A percentile compares a stretch with the other conserved stretches of the same genome.
These are phyloP conservation scores for Pythium periplocum DNA, from an alignment of 352 stramenopile species.

Conservation along the genomic window DNA sequence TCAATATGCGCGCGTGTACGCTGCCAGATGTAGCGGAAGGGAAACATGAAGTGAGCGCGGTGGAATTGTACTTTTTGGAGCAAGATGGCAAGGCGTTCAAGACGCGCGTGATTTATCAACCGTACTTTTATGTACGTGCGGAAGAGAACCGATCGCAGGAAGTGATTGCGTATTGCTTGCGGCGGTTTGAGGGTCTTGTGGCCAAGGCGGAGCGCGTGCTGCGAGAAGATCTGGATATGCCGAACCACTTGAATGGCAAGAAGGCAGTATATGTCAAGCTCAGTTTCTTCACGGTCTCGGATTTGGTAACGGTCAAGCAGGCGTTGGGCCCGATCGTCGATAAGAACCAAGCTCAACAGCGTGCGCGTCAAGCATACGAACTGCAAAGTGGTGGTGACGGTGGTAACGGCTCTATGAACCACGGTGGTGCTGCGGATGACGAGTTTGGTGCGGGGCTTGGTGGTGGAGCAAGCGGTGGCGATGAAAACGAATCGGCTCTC, in stretches of 20 bases:
- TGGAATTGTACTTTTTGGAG: constrained; percentile 96
- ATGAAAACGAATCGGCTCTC: constrained; percentile 70
- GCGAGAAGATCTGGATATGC: constrained; percentile 89
- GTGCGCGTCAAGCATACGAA: constrained; percentile 64
- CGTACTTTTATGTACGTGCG: constrained; percentile 95
- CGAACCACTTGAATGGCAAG: constrained; percentile 86
- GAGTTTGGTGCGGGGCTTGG: constrained; percentile 17
- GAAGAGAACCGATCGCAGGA: constrained; percentile 58
- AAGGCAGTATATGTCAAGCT: constrained; percentile 88
- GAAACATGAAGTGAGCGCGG: constrained; percentile 80
- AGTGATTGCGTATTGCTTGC: constrained; percentile 74
- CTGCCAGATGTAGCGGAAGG: constrained; percentile 46
- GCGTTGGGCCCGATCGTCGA: constrained; percentile 52
- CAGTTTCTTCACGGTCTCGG: constrained; percentile 79
- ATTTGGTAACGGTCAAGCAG: constrained; percentile 67
- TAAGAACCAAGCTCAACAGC: constrained; percentile 58
- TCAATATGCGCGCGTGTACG: constrained; percentile 62
- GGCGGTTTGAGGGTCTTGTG: constrained; percentile 85
- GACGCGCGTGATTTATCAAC: constrained; percentile 91
- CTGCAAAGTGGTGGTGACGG: constrained; percentile 29
- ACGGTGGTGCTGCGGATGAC: constrained; percentile 25
- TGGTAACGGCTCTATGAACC: constrained; percentile 1
- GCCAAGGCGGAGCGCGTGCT: constrained; percentile 67
- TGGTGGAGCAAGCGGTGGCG: constrained; percentile 14
- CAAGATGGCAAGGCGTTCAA: constrained; percentile 95